Base-by-base conservation (phyloP, 2,329 filamentous ascomycete species). In the Monosporascus cannonballus region DNA sequence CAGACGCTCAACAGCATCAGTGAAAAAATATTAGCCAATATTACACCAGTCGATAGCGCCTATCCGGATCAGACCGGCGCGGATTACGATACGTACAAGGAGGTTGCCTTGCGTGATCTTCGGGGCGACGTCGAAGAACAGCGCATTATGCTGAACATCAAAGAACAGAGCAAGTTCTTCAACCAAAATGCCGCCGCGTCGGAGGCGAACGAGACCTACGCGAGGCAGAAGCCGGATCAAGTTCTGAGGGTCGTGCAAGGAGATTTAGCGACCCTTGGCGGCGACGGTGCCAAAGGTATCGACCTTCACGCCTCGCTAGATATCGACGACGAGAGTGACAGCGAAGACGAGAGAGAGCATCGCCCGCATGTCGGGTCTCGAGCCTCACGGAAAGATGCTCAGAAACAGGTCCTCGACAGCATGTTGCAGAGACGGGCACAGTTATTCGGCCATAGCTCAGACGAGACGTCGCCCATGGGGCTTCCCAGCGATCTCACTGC, bases 1-100 rank as follows among this genome's bases (percentile, higher is more conserved):
- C 85, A 87, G 56, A 91, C 90, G 0, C 75, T 99, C 52, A 99
- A 99, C 68, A 90, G 81, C 55, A 79, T 97, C 52, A 96, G 90
- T 62, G 90, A 94, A 69, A 96, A 95, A 71, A 88, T 99, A 67
- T 87, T 99, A 80, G 87, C 87, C 47, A 88, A 92, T 58, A 90
- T 96, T 11, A 83, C 87, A 2, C 87, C 91, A 1, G 83, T 86
- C 5, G 91, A 96, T 66, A 73, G 76, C n/a, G 81, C 86, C 55
- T 78, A 81, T 1, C 80, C 85, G 55, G 79, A 77, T 5, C 81
- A 85, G 2, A 81, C 84, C 49, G 85, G 84, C 2, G 74, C 85
- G 63, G 86, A 90, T 55, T 87, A 91, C 60, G 80, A 84, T 39
- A 85, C 86, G 0, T 94, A 86, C 64, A 83, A 85, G 57, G 78